These are phyloP conservation scores for Kuraishia capsulata DNA, from an alignment of 805 yeast genomes.

Conservation along the genomic window DNA sequence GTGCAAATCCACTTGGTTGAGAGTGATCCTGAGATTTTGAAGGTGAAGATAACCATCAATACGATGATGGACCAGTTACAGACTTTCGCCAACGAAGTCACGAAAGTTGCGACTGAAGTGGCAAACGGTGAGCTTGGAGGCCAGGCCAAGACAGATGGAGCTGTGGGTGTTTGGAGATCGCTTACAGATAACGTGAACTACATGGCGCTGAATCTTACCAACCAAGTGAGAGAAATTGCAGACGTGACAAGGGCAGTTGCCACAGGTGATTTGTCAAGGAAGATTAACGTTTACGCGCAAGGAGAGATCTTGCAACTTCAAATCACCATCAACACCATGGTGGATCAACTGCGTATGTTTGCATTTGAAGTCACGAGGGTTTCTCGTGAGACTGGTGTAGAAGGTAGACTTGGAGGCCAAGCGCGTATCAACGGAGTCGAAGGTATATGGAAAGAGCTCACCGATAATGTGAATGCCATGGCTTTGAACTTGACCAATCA, in stretches of 20 bases:
- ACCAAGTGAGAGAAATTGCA: constrained; percentile 82
- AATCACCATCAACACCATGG: constrained; percentile 84
- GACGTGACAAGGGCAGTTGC: constrained; percentile 89
- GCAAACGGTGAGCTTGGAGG: constrained; percentile 90
- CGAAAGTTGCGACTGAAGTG: constrained; percentile 81
- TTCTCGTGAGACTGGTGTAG: constrained; percentile 85
- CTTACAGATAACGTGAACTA: constrained; percentile 78
- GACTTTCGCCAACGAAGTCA: constrained; percentile 72
- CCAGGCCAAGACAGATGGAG: constrained; percentile 76
- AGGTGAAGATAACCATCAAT: constrained; percentile 74
- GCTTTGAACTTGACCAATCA: constrained; percentile 82
- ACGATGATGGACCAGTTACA: constrained; percentile 86
- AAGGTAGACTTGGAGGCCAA: constrained; percentile 84
- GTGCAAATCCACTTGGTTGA: constrained; percentile 67
- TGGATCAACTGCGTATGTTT: constrained; percentile 73
- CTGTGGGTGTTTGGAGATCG: constrained; percentile 82
- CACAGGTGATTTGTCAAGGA: constrained; percentile 72
- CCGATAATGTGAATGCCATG: constrained; percentile 87
- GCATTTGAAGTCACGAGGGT: constrained; percentile 84
- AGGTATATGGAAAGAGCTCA: constrained; percentile 82
- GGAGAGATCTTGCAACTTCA: constrained; percentile 83
- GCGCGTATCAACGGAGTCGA: constrained; percentile 72
- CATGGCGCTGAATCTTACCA: constrained; percentile 81
- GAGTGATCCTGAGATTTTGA: constrained; percentile 69
- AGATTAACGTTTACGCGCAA: constrained; percentile 85